These are phyloP conservation scores for Psilocybe cyanescens DNA, from an alignment of 768 basidiomycete genomes.

Conservation along the genomic window DNA sequence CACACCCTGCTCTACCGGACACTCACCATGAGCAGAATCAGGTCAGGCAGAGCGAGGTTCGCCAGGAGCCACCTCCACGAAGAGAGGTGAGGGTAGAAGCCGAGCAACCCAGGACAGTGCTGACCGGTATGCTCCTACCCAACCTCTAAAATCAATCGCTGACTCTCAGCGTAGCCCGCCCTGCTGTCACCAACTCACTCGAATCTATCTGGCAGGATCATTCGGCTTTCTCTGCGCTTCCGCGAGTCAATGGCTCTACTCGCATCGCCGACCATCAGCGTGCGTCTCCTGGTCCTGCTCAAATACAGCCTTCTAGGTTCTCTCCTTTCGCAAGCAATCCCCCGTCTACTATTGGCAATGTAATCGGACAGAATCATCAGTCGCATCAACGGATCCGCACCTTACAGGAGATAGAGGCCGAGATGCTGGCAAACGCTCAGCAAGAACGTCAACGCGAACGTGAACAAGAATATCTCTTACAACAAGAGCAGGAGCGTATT, in stretches of 20 bases:
- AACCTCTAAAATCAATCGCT: conserved; percentile 18
- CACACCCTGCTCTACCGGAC: conserved; percentile 44
- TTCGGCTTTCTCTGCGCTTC: conserved; percentile 73
- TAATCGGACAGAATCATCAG: conserved; percentile 37
- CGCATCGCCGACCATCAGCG: conserved; percentile 42
- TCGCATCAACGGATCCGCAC: conserved; percentile 53
- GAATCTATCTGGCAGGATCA: conserved; percentile 86
- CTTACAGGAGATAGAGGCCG: conserved; percentile 81
- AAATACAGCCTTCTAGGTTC: conserved; percentile 32
- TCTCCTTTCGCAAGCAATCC: conserved; percentile 38
- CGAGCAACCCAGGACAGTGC: conserved; percentile 13
- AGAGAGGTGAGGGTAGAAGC: conserved; percentile 20
- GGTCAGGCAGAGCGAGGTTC: conserved; percentile 22
- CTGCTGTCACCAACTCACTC: conserved; percentile 50
- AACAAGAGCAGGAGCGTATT: conserved; percentile 35
- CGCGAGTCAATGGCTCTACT: conserved; percentile 52
- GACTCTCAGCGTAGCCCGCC: conserved; percentile 29
- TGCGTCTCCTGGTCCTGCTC: conserved; percentile 33
- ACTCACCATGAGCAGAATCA: conserved; percentile 27
- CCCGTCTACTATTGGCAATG: conserved; percentile 31
- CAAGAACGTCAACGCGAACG: conserved; percentile 27
- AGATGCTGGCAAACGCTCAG: conserved; percentile 72
- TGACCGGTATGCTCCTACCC: conserved; percentile 22
- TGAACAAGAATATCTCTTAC: conserved; percentile 31
- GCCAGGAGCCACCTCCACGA: conserved; percentile 23